These are phyloP conservation scores for Tribonema minus DNA, from an alignment of 108 stramenopile genomes.

Conservation along the genomic window DNA sequence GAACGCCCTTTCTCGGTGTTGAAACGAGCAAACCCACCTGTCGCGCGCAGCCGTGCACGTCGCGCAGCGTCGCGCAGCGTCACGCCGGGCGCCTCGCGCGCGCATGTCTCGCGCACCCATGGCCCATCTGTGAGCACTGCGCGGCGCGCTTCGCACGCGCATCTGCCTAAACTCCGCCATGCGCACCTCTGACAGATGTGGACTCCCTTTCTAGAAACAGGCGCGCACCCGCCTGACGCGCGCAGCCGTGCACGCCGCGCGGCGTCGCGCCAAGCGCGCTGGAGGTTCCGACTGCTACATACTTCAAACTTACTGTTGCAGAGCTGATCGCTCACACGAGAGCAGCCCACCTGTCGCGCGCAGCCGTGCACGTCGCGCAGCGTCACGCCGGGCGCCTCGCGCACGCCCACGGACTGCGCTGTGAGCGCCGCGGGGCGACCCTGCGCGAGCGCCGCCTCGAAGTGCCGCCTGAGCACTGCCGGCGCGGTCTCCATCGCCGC, in stretches of 20 bases:
- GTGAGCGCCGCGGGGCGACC: constrained; percentile 32
- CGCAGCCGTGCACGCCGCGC: no score
- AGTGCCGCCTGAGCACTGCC: constrained; percentile 6
- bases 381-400: not conserved
- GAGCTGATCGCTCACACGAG: no score
- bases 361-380: not conserved
- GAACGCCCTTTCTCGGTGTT: no score
- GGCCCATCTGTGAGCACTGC: constrained; percentile 14
- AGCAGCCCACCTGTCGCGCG: not conserved
- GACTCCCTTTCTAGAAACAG: no score
- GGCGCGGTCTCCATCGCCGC: not conserved
- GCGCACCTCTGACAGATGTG: not conserved
- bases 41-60: not conserved
- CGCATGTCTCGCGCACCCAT: no score
- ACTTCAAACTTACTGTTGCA: no score
- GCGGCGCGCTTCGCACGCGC: constrained; percentile 2
- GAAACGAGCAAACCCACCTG: no score
- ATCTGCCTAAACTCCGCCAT: constrained; percentile 14
- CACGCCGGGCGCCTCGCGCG: not conserved
- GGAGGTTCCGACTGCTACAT: no score
- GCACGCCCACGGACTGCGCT: constrained; percentile 8
- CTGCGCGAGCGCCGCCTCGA: constrained; percentile 10
- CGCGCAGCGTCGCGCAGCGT: not conserved
- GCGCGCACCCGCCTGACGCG: no score
- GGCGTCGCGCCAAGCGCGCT: no score